phyloP scores from a whole-genome alignment of 176 grass and related monocot genomes.

The Triticum aestivum region IWGSC_CS_RefSeq_v2.1 NC_057809.1:543691753-543692252 shows the following conservation, averaged over 20 bases:
- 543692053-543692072: slow-evolving; percentile 94
- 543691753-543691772: neutral
- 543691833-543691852: neutral
- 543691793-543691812: slow-evolving; percentile 1
- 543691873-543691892: slow-evolving; percentile 72
- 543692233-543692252: slow-evolving; percentile 11
- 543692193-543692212: neutral
- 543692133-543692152: slow-evolving; percentile 95
- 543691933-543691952: slow-evolving; percentile 69
- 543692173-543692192: slow-evolving; percentile 87
- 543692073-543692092: slow-evolving; percentile 99
- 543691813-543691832: neutral
- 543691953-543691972: slow-evolving; percentile 99
- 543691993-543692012: slow-evolving; percentile 99
- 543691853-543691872: slow-evolving; percentile 6
- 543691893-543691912: slow-evolving; percentile 84
- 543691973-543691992: slow-evolving; percentile 87
- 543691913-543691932: slow-evolving; percentile 56
- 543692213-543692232: neutral
- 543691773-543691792: neutral
- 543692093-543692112: slow-evolving; percentile 87
- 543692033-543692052: slow-evolving; percentile 88
- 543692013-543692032: slow-evolving; percentile 96
- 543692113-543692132: slow-evolving; percentile 94
- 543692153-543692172: slow-evolving; percentile 99